A percentile compares a stretch with the other conserved stretches of the same genome.
phyloP scores from a whole-genome alignment of 2,329 filamentous ascomycete species.

The Xylariaceae sp. region DNA sequence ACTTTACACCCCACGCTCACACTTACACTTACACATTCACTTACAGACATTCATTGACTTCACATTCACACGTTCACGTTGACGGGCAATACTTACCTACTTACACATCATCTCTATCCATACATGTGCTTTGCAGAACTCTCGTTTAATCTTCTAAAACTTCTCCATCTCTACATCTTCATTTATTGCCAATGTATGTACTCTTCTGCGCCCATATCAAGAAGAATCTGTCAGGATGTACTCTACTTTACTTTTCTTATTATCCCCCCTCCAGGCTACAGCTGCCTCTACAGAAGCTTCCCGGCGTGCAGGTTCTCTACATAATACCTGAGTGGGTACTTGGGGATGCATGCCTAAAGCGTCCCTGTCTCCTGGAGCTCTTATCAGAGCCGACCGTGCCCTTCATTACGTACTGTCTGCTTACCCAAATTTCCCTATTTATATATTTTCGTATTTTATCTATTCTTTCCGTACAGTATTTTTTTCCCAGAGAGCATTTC shows the following conservation, averaged over 20 bases:
- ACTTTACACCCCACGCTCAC: not conserved
- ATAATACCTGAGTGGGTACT: slow-evolving; percentile 14
- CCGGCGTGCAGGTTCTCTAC: slow-evolving; percentile 2
- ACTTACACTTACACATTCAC: slow-evolving; percentile 8
- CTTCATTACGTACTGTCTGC: not conserved
- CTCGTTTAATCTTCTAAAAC: slow-evolving; percentile 4
- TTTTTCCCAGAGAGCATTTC: not conserved
- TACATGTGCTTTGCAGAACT: not conserved
- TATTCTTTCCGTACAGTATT: not conserved
- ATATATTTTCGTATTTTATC: not conserved
- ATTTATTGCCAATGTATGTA: slow-evolving; percentile 4
- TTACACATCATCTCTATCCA: slow-evolving; percentile 3
- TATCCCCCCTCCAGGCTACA: not conserved
- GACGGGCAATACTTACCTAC: slow-evolving; percentile 4
- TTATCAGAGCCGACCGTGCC: slow-evolving; percentile 7
- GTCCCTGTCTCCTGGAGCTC: slow-evolving; percentile 20
- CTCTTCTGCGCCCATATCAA: not conserved
- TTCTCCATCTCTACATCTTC: slow-evolving; percentile 7
- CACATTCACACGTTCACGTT: not conserved
- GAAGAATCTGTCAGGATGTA: too few species aligned
- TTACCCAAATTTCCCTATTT: not conserved
- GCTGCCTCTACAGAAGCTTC: slow-evolving; percentile 3
- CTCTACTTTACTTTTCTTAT: not conserved
- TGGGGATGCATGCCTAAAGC: slow-evolving; percentile 7
- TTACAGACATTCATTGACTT: not conserved